These are phyloP conservation scores for Osmanthus fragrans DNA, from an alignment of 257 asterid species.

Conservation along the genomic window DNA sequence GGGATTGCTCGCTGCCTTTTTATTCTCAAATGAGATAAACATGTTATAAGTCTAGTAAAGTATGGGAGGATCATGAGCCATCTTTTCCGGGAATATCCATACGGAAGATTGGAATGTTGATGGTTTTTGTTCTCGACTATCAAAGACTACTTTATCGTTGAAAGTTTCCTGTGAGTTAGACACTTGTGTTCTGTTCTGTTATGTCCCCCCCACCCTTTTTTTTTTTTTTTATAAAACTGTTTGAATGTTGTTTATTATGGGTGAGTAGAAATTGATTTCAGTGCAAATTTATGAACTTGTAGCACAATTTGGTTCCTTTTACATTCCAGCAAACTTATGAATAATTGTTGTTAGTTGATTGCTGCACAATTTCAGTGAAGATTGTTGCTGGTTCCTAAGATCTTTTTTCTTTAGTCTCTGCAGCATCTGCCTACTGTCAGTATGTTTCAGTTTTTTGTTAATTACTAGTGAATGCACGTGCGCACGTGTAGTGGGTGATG, in stretches of 20 bases:
- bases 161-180: background rate
- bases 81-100: background rate
- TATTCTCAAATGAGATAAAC: background rate
- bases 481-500: no score
- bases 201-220: background rate
- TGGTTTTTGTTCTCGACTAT: background rate
- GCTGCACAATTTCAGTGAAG: no score
- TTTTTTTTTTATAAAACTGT: background rate
- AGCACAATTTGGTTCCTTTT: no score
- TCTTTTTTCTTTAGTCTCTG: no score
- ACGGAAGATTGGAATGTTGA: background rate
- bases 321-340: no score
- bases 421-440: no score
- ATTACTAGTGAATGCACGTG: no score
- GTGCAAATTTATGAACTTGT: no score
- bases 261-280: background rate
- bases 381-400: no score
- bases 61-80: background rate
- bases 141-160: background rate
- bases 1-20: background rate
- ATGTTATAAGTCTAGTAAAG: background rate
- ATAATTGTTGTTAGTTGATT: no score
- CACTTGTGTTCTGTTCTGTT: background rate
- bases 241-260: background rate
- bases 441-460: no score